Evolutionary conservation across 768 basidiomycete genomes (phyloP), one percentile per base, ranked within the genome.

Genomic region (Lactarius hatsudake): DNA sequence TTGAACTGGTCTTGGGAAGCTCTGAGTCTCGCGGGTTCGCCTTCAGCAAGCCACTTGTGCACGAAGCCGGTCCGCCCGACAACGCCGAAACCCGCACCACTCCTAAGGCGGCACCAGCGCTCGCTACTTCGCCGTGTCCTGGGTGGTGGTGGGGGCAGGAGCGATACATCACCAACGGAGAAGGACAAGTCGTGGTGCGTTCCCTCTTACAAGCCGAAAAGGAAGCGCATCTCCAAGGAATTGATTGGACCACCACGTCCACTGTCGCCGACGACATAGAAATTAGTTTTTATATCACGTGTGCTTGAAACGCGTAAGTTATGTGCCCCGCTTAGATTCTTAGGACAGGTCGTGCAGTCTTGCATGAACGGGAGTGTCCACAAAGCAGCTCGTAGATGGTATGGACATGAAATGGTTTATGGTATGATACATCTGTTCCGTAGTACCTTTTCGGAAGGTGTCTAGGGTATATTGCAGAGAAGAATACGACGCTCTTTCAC

Each of bases 101-200:
- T 68, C 20, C 51, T 68, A 13, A 63, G 67, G 42, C 67, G 67
- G 62, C 67, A 58, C 26, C 62, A 68, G 53, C 62, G 62, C 42
- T 68, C 67, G 26, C 36, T 68, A 20, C 62, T 68, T 34, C 62
- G 59, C 55, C 53, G 67, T n/a, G 51, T 68, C 12, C 58, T 68
- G 4, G 53, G 59, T 13, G 28, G 53, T 18, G 32, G 15, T 15
- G 48, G 63, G 20, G 34, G 26, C 5, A 17, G 51, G 51, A 53
- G 26, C 40, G 53, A 43, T 23, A 23, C 15, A 18, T 28, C 34
- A 15, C 36, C 26, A 40, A 45, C 23, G n/a, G 61, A 58, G 30
- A 59, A 38, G 20, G 40, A 59, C 40, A 60, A 48, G 13, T 36
- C 28, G 30, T 36, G 34, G 36, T 34, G 26, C 18, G 32, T 28